Conservation (phyloP, 148 eudicot genomes). For the Silene latifolia region DNA sequence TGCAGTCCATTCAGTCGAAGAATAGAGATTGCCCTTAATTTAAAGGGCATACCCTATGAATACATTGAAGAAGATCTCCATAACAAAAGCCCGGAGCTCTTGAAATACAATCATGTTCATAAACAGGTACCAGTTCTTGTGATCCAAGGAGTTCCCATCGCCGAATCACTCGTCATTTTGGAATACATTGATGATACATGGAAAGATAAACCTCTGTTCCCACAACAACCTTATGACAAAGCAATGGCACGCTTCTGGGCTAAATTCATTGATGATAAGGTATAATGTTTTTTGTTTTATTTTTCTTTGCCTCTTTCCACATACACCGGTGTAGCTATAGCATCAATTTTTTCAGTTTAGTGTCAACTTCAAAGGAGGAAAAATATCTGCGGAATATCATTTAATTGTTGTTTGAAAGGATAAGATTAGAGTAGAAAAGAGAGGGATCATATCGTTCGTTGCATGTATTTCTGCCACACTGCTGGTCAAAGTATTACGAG, state of each 20-base stretch:
- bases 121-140: slow-evolving; percentile 37
- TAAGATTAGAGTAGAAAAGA: too few species aligned
- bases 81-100: slow-evolving; percentile 34
- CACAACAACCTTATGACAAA: slow-evolving; percentile 25
- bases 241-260: slow-evolving; percentile 41
- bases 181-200: slow-evolving; percentile 38
- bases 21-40: slow-evolving; percentile 30
- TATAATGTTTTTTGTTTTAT: slow-evolving; percentile 19
- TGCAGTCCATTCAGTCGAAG: slow-evolving; percentile 34
- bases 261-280: neutral
- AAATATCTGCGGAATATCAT: too few species aligned
- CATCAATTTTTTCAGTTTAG: too few species aligned
- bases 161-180: slow-evolving; percentile 33
- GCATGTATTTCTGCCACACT: too few species aligned
- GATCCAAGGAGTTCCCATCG: slow-evolving; percentile 25
- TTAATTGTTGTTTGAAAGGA: too few species aligned
- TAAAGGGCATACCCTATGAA: slow-evolving; percentile 35
- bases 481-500: too few species aligned
- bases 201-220: slow-evolving; percentile 27
- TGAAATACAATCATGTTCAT: slow-evolving; percentile 32
- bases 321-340: too few species aligned
- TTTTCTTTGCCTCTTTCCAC: too few species aligned
- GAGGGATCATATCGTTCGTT: too few species aligned
- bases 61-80: slow-evolving; percentile 34
- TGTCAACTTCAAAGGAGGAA: too few species aligned